These are phyloP conservation scores for Lagenaria siceraria DNA, from an alignment of 306 rosid genomes.

Conservation along the genomic window DNA sequence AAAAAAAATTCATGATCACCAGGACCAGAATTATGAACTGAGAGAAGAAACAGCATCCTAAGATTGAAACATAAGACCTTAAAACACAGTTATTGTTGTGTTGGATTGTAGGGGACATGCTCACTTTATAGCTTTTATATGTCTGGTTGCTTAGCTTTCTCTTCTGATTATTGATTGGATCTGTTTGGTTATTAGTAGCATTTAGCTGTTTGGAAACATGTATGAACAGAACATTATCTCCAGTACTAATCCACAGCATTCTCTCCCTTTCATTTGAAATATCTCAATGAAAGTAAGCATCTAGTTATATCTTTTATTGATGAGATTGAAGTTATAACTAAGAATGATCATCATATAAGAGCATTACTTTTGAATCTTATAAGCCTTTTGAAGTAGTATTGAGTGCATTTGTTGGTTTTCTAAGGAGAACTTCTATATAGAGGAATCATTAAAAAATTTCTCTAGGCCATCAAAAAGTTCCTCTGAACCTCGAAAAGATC, in stretches of 20 bases:
- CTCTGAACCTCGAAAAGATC: neutral
- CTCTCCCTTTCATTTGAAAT: neutral
- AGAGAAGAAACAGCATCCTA: neutral
- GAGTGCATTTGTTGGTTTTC: neutral
- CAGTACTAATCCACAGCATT: neutral
- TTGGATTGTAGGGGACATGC: neutral
- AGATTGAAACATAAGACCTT: neutral
- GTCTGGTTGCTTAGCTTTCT: neutral
- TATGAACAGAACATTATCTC: neutral
- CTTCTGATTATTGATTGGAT: neutral
- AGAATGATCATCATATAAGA: neutral
- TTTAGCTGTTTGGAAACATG: neutral
- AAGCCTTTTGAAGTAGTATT: neutral
- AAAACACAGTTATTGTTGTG: neutral
- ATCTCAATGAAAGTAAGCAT: neutral
- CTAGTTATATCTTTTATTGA: neutral
- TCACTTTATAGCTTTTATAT: neutral
- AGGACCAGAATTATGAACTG: neutral
- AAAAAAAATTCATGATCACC: neutral
- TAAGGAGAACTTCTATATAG: neutral
- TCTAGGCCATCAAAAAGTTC: too few relatives aligned
- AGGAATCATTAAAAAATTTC: neutral
- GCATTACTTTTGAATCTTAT: neutral
- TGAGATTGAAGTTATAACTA: neutral
- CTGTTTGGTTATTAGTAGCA: neutral